phyloP scores from a whole-genome alignment of 2,329 filamentous ascomycete genomes.

The Thermoascus crustaceus region DNA sequence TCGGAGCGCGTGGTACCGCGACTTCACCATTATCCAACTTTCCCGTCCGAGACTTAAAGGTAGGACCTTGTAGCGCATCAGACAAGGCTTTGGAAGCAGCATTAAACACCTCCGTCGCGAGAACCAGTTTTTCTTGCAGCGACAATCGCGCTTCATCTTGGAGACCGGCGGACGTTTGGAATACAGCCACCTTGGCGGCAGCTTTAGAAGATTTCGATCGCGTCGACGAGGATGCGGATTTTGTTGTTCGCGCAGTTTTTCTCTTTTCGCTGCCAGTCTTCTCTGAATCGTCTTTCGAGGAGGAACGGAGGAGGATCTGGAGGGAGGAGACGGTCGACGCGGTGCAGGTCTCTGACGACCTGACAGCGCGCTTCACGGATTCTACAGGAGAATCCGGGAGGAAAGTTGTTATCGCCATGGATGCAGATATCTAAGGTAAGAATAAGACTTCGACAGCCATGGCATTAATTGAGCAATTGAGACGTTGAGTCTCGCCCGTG shows the following conservation, averaged over 20 bases:
- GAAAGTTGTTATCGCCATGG: conserved; percentile 27
- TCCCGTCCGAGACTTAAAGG: conserved; percentile 12
- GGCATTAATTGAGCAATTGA: not conserved
- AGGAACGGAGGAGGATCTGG: conserved; percentile 29
- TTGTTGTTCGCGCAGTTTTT: conserved; percentile 18
- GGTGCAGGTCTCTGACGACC: conserved; percentile 48
- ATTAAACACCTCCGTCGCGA: conserved; percentile 42
- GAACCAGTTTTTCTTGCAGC: conserved; percentile 30
- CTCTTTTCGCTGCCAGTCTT: conserved; percentile 13
- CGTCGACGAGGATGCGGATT: conserved; percentile 14
- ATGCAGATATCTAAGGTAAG: not conserved
- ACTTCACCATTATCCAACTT: not conserved
- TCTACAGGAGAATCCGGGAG: conserved; percentile 24
- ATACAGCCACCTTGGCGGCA: conserved; percentile 17
- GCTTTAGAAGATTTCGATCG: conserved; percentile 18
- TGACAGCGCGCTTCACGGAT: conserved; percentile 48
- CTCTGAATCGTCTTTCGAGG: conserved; percentile 16
- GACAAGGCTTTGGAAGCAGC: conserved; percentile 35
- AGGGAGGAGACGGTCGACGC: conserved; percentile 31
- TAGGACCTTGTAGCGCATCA: conserved; percentile 24
- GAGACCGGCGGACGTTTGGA: conserved; percentile 16
- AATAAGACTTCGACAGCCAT: conserved; percentile 4
- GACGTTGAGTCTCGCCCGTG: not conserved
- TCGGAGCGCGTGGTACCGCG: conserved; percentile 6
- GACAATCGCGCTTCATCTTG: conserved; percentile 22